Evolutionary conservation across 2,329 filamentous ascomycete genomes (phyloP).

Genomic region (Chaetomium sp.): DNA sequence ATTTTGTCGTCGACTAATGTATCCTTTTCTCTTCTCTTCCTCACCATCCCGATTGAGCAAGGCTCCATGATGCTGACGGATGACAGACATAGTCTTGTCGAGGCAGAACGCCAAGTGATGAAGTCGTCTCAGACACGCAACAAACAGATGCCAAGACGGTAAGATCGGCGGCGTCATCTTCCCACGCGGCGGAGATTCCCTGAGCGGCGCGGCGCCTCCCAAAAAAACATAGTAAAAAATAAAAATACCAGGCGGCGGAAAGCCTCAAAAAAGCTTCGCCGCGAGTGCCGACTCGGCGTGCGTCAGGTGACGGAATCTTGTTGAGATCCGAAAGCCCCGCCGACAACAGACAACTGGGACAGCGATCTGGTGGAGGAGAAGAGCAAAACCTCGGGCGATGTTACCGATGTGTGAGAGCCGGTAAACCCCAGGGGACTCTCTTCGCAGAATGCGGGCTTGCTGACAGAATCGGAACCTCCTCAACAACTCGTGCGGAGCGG

Average conservation of each 20-base stretch:
- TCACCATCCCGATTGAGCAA: no score
- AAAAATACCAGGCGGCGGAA: neutral
- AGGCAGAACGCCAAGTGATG: no score
- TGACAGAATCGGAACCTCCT: no score
- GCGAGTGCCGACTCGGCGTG: constrained; percentile 20
- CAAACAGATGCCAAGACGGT: constrained; percentile 11
- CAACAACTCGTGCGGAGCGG: no score
- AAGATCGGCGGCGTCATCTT: constrained; percentile 3
- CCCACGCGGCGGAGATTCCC: neutral
- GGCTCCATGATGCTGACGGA: no score
- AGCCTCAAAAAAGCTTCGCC: constrained; percentile 1
- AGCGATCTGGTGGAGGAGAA: neutral
- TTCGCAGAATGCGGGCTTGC: no score
- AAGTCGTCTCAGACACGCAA: no score
- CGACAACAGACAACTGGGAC: constrained; percentile 2
- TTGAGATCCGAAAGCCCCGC: neutral
- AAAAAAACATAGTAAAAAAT: neutral
- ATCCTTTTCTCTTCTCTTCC: no score
- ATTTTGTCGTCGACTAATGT: no score
- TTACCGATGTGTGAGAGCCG: no score
- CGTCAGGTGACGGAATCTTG: neutral
- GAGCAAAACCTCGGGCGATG: neutral
- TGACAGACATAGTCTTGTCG: no score
- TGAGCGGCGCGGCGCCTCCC: neutral
- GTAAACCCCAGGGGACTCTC: no score